Conservation (phyloP, 2,329 filamentous ascomycete species). For the Xylogone sp. region DNA sequence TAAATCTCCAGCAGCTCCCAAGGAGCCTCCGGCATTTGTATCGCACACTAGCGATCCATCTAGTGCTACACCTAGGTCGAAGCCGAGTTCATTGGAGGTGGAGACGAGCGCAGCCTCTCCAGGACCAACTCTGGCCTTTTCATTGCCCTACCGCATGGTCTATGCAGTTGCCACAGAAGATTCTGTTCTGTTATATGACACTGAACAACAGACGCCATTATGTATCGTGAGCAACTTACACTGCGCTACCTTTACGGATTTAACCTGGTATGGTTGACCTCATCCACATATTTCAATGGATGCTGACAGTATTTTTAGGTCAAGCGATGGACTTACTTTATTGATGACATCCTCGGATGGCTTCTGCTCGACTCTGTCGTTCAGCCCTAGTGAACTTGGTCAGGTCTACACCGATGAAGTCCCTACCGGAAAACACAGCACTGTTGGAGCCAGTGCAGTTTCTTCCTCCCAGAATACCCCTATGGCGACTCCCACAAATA, state of each 20-base stretch:
- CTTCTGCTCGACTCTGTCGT: conserved; percentile 90
- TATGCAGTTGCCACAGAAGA: conserved; percentile 98
- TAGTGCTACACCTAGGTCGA: conserved; percentile 39
- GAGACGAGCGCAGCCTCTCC: conserved; percentile 48
- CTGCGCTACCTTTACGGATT: conserved; percentile 93
- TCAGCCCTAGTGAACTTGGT: conserved; percentile 78
- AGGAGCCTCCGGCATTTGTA: conserved; percentile 73
- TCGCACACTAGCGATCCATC: conserved; percentile 46
- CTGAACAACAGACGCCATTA: conserved; percentile 89
- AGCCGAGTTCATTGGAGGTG: conserved; percentile 28
- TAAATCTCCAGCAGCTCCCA: conserved; percentile 55
- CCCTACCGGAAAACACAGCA: conserved; percentile 41
- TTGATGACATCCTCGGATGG: conserved; percentile 98
- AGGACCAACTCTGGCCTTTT: conserved; percentile 69
- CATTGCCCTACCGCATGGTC: conserved; percentile 86
- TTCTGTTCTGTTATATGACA: conserved; percentile 91
- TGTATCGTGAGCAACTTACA: conserved; percentile 96
- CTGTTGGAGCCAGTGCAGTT: conserved; percentile 30
- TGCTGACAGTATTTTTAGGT: conserved; percentile 45
- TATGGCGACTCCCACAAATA: conserved; percentile 64
- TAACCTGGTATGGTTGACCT: conserved; percentile 74
- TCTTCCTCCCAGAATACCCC: conserved; percentile 64
- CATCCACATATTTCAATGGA: background rate
- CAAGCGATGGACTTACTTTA: conserved; percentile 71
- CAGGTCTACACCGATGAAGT: conserved; percentile 71